These are phyloP conservation scores for Claviceps humidiphila DNA, from an alignment of 2,329 filamentous ascomycete genomes.

Conservation along the genomic window DNA sequence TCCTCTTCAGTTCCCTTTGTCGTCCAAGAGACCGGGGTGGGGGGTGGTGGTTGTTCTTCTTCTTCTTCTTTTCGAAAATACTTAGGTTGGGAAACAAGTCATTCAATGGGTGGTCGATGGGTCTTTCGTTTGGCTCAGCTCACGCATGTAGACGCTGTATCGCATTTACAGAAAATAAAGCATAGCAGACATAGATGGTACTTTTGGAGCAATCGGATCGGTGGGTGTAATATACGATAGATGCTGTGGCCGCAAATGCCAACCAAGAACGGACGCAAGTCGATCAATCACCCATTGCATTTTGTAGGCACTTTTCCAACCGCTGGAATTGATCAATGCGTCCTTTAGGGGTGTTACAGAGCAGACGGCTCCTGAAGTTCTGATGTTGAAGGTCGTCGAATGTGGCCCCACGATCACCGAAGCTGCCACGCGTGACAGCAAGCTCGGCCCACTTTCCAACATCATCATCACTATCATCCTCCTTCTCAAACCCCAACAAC, in stretches of 20 bases:
- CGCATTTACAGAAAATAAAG: not conserved
- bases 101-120: not conserved
- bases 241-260: not conserved
- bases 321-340: not conserved
- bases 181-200: not conserved
- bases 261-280: not conserved
- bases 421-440: not conserved
- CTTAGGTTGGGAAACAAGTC: not conserved
- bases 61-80: not conserved
- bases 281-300: not conserved
- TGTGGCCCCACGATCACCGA: not conserved
- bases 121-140: not conserved
- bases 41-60: not conserved
- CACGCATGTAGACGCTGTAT: not conserved
- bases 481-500: not conserved
- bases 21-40: not conserved
- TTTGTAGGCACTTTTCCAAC: not conserved
- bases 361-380: not conserved
- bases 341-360: not conserved
- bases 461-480: not conserved
- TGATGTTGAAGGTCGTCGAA: not conserved
- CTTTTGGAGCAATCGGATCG: not conserved
- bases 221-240: not conserved
- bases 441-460: not conserved
- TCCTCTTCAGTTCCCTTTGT: not conserved